Percentiles rank a stretch among this genome's conserved stretches.
phyloP scores from a whole-genome alignment of 2,329 filamentous ascomycete genomes.

The Aureobasidium sp. region DNA sequence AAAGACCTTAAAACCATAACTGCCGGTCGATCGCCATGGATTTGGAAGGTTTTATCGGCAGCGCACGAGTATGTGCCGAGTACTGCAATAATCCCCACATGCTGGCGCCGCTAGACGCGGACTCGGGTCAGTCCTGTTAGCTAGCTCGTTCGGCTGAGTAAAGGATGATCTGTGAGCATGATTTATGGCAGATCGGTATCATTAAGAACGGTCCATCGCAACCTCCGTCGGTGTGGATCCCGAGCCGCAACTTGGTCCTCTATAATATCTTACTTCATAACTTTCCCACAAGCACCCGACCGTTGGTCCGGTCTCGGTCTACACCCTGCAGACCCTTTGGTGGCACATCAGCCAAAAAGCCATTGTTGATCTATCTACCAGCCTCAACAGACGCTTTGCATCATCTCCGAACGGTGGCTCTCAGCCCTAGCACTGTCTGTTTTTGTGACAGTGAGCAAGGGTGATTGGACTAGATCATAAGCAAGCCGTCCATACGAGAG shows the following conservation, averaged over 20 bases:
- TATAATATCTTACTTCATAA: background rate
- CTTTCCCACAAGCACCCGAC: background rate
- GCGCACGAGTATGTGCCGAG: constrained; percentile 1
- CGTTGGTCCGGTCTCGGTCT: background rate
- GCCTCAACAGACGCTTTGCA: background rate
- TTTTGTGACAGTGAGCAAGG: background rate
- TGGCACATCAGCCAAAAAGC: background rate
- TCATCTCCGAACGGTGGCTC: background rate
- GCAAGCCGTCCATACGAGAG: background rate
- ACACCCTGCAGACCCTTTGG: background rate
- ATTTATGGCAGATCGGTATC: background rate
- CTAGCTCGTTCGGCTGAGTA: background rate
- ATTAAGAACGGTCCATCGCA: background rate
- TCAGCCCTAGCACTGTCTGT: constrained; percentile 1
- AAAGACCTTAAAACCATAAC: constrained; percentile 6
- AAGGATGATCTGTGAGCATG: background rate
- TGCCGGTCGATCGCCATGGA: constrained; percentile 9
- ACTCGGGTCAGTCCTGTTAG: background rate
- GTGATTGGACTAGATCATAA: background rate
- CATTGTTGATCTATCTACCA: background rate
- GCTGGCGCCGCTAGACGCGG: background rate
- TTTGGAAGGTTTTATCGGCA: background rate
- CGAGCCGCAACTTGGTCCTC: constrained; percentile 2
- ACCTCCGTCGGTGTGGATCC: background rate
- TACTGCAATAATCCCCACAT: constrained; percentile 8